These are phyloP conservation scores for Leccinellum albellum DNA, from an alignment of 768 basidiomycete species.

Conservation along the genomic window DNA sequence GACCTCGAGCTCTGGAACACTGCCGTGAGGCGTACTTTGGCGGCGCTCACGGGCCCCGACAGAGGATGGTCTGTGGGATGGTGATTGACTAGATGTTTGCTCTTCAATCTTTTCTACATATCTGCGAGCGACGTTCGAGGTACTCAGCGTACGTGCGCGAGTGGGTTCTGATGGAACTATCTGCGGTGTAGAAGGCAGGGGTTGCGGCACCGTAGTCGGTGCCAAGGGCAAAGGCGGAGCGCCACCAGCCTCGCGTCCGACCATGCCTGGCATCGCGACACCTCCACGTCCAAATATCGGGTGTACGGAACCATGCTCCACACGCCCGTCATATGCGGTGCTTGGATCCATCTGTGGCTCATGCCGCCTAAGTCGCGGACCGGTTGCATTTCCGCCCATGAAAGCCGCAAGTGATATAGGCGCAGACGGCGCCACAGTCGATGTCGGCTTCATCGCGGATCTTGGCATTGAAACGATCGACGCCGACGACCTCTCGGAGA, in stretches of 20 bases:
- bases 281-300: slow-evolving; percentile 75
- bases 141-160: slow-evolving; percentile 33
- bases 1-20: slow-evolving; percentile 15
- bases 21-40: slow-evolving; percentile 43
- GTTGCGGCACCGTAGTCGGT: too few species aligned
- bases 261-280: slow-evolving; percentile 74
- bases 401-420: slow-evolving; percentile 76
- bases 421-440: slow-evolving; percentile 31
- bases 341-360: slow-evolving; percentile 67
- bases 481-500: slow-evolving; percentile 4
- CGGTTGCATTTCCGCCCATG: slow-evolving; percentile 75
- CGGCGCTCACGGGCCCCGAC: slow-evolving; percentile 45
- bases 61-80: slow-evolving; percentile 25
- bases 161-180: slow-evolving; percentile 10
- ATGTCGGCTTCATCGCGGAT: slow-evolving; percentile 9
- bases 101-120: slow-evolving; percentile 39
- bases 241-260: slow-evolving; percentile 17
- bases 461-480: slow-evolving; percentile 8
- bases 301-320: slow-evolving; percentile 52
- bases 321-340: slow-evolving; percentile 64
- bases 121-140: slow-evolving; percentile 32
- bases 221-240: background rate
- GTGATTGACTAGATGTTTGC: slow-evolving; percentile 29
- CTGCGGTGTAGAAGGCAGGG: too few species aligned
- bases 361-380: slow-evolving; percentile 68